Evolutionary conservation across 305 asterid species (phyloP).

Genomic region (Euphrasia arctica): DNA sequence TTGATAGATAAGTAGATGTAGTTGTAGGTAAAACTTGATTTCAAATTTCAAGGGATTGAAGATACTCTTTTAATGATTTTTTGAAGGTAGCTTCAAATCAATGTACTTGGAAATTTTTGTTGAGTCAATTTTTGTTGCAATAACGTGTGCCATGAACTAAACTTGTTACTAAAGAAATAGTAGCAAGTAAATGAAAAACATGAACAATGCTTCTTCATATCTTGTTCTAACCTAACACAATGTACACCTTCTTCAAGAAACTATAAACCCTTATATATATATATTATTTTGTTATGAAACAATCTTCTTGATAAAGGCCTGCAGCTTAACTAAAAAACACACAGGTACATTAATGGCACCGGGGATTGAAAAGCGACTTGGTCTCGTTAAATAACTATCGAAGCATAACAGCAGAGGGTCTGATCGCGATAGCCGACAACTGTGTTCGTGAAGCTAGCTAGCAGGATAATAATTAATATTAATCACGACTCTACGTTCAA

Average conservation of each 20-base stretch:
- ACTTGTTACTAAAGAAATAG: constrained; percentile 1
- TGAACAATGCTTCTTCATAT: too few species aligned
- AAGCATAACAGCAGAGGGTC: constrained; percentile 18
- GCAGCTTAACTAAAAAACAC: constrained; percentile 35
- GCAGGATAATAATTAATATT: constrained; percentile 10
- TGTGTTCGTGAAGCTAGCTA: constrained; percentile 34
- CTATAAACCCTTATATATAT: too few species aligned
- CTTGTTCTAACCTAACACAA: constrained; percentile 32
- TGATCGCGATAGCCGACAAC: constrained; percentile 8
- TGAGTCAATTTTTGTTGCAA: background rate
- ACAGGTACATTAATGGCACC: background rate
- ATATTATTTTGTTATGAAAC: constrained; percentile 24
- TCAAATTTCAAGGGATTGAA: constrained; percentile 22
- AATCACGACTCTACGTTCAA: constrained; percentile 18
- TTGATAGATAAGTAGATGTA: constrained; percentile 25
- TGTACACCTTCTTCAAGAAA: constrained; percentile 12
- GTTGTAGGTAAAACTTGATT: constrained; percentile 20
- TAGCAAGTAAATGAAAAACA: constrained; percentile 1
- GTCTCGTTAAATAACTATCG: constrained; percentile 64
- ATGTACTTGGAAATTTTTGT: constrained; percentile 19
- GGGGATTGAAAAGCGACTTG: constrained; percentile 21
- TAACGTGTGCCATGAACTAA: background rate
- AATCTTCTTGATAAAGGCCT: constrained; percentile 37
- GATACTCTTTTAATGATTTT: background rate
- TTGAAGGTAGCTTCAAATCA: background rate